phyloP scores from a whole-genome alignment of 2,329 filamentous ascomycete species.

The Stagonosporopsis vannaccii region DNA sequence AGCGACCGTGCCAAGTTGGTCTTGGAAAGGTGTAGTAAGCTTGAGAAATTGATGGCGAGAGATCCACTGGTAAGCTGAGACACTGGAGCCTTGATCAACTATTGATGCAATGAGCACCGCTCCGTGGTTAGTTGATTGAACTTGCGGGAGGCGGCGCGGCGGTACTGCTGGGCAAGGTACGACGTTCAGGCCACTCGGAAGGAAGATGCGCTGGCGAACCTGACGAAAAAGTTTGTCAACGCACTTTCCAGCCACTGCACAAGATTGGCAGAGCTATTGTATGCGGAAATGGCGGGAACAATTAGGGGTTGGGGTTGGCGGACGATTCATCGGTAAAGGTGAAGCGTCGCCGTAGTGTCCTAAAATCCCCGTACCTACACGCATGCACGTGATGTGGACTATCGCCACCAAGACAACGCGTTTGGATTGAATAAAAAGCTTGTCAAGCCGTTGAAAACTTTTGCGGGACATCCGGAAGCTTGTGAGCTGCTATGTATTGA shows the following conservation, averaged over 20 bases:
- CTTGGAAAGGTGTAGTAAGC: not conserved
- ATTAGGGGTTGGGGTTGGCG: not conserved
- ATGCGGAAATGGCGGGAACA: conserved; percentile 2
- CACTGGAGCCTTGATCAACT: no score
- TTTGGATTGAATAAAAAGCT: no score
- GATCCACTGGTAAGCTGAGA: not conserved
- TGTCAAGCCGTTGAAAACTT: not conserved
- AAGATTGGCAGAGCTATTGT: not conserved
- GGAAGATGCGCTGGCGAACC: conserved; percentile 4
- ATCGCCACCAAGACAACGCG: not conserved
- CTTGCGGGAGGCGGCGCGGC: not conserved
- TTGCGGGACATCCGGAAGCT: not conserved
- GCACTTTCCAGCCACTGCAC: not conserved
- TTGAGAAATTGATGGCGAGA: not conserved
- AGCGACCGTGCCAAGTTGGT: not conserved
- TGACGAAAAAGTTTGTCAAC: not conserved
- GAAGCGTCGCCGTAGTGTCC: conserved; percentile 11
- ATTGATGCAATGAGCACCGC: not conserved
- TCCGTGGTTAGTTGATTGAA: not conserved
- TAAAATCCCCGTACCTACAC: conserved; percentile 9
- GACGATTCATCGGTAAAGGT: conserved; percentile 13
- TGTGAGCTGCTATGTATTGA: not conserved
- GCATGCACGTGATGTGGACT: conserved; percentile 12
- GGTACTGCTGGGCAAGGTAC: conserved; percentile 2
- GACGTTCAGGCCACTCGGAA: conserved; percentile 8